Conservation (phyloP, 202 grass and related monocot genomes). For the Zoysia matrella region DNA sequence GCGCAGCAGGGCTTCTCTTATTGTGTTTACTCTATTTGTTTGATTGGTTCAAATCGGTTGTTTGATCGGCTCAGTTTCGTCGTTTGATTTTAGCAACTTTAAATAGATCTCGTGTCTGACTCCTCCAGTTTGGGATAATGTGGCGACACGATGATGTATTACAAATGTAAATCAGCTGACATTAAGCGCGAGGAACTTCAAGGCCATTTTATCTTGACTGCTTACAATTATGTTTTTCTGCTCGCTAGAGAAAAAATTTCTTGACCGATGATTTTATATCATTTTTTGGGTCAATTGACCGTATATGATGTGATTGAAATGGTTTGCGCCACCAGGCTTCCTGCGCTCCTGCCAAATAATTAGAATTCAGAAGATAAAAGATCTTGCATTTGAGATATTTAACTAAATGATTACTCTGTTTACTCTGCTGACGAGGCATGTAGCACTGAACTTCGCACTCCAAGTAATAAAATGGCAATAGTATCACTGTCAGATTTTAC, state of each 20-base stretch:
- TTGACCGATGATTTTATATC: neutral
- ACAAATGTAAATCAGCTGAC: neutral
- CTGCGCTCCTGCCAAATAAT: neutral
- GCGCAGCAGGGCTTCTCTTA: neutral
- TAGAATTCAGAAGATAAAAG: neutral
- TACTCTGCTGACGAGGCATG: too few species aligned
- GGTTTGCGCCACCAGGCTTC: neutral
- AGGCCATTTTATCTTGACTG: neutral
- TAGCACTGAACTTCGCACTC: neutral
- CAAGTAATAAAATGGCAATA: neutral
- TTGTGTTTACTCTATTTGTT: neutral
- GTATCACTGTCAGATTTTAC: neutral
- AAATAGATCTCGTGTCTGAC: neutral
- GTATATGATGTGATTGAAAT: neutral
- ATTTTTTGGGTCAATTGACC: neutral
- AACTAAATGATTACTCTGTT: too few species aligned
- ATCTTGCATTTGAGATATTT: neutral
- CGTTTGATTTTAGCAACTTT: neutral
- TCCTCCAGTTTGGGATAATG: neutral
- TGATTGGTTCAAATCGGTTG: conserved; percentile 21
- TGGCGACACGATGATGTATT: neutral
- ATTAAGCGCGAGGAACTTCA: neutral
- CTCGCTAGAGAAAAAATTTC: neutral
- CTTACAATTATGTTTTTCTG: neutral
- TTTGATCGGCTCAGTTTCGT: neutral